A percentile compares a stretch with the other conserved stretches of the same genome.
Conservation (phyloP, 352 stramenopile species). For the Phytophthora agathidicida region DNA sequence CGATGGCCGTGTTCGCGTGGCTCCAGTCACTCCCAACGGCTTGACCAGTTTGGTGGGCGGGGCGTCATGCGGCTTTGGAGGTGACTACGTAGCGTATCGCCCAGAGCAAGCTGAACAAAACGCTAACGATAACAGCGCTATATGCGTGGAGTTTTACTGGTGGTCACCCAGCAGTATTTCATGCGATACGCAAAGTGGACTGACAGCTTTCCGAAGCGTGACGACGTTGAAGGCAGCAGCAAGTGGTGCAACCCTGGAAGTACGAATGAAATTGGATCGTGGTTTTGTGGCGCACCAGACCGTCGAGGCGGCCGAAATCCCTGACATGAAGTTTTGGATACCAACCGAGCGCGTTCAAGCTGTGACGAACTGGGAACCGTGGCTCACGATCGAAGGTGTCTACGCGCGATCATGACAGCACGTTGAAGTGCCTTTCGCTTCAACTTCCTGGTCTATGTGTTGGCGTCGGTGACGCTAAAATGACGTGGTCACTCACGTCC, state of each 20-base stretch:
- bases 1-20: constrained; percentile 30
- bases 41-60: constrained; percentile 30
- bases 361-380: constrained; percentile 19
- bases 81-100: constrained; percentile 31
- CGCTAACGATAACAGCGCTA: neutral
- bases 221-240: constrained; percentile 12
- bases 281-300: constrained; percentile 11
- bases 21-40: constrained; percentile 23
- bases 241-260: constrained; percentile 18
- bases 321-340: constrained; percentile 25
- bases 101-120: constrained; percentile 9
- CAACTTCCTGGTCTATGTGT: too few relatives aligned
- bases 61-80: constrained; percentile 19
- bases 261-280: constrained; percentile 17
- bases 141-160: constrained; percentile 35
- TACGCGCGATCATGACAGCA: constrained; percentile 19
- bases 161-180: constrained; percentile 5
- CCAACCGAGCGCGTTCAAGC: constrained; percentile 24
- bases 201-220: constrained; percentile 17
- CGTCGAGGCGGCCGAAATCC: constrained; percentile 1
- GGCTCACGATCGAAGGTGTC: constrained; percentile 16
- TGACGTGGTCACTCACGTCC: too few relatives aligned
- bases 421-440: constrained; percentile 12
- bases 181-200: neutral
- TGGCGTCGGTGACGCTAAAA: too few relatives aligned